Percentiles rank a stretch among this genome's conserved stretches.
Evolutionary conservation across 2,329 filamentous ascomycete species (phyloP).

Genomic region (Exophiala xenobiotica): DNA sequence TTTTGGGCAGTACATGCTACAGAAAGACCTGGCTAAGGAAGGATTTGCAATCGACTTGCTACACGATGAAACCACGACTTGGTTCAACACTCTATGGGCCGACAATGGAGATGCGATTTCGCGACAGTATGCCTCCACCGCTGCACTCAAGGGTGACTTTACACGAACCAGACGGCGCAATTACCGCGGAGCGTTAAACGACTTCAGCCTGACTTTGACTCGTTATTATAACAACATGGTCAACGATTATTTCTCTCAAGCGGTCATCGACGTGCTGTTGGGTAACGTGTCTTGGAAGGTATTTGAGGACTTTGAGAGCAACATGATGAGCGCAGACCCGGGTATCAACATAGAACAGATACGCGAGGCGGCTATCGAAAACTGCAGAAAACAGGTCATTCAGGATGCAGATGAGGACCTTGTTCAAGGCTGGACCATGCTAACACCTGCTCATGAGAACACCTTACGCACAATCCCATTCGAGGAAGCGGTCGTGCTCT

Average conservation of each 20-base stretch:
- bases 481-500: slow-evolving; percentile 81
- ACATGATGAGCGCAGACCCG: slow-evolving; percentile 90
- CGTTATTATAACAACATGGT: slow-evolving; percentile 80
- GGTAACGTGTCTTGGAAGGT: slow-evolving; percentile 82
- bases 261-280: slow-evolving; percentile 88
- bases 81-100: slow-evolving; percentile 97
- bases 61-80: slow-evolving; percentile 73
- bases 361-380: slow-evolving; percentile 85
- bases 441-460: slow-evolving; percentile 71
- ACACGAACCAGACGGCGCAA: slow-evolving; percentile 83
- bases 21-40: slow-evolving; percentile 72
- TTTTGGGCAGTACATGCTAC: slow-evolving; percentile 78
- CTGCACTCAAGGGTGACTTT: slow-evolving; percentile 94
- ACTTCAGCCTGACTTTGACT: slow-evolving; percentile 83
- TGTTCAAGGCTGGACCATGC: slow-evolving; percentile 83
- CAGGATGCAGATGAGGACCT: slow-evolving; percentile 81
- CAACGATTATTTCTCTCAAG: slow-evolving; percentile 95
- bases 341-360: slow-evolving; percentile 82
- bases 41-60: slow-evolving; percentile 75
- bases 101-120: slow-evolving; percentile 97
- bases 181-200: slow-evolving; percentile 85
- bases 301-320: slow-evolving; percentile 90
- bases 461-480: slow-evolving; percentile 70
- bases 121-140: slow-evolving; percentile 92
- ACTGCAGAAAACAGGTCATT: slow-evolving; percentile 81